Conservation (phyloP, 2,329 filamentous ascomycete species). For the Monosporascus cannonballus region DNA sequence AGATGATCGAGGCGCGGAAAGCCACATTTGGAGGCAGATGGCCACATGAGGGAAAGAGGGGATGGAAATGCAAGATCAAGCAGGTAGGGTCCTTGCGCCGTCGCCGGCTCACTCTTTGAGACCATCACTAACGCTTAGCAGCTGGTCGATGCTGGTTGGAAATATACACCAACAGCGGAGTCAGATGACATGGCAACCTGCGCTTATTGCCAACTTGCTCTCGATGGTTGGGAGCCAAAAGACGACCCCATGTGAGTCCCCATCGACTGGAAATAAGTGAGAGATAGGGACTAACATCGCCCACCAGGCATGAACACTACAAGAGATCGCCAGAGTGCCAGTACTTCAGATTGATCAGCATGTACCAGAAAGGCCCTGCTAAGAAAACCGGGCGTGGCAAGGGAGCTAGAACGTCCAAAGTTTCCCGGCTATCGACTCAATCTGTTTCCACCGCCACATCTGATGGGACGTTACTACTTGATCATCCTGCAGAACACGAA, state of each 20-base stretch:
- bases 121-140: slow-evolving; percentile 31
- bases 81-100: slow-evolving; percentile 51
- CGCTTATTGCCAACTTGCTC: slow-evolving; percentile 78
- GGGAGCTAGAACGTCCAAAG: slow-evolving; percentile 57
- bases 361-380: slow-evolving; percentile 39
- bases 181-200: slow-evolving; percentile 88
- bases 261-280: background rate
- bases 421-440: slow-evolving; percentile 58
- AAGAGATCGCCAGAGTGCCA: slow-evolving; percentile 71
- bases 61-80: slow-evolving; percentile 83
- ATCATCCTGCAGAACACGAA: slow-evolving; percentile 44
- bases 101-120: background rate
- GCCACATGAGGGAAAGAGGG: slow-evolving; percentile 84
- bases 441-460: slow-evolving; percentile 47
- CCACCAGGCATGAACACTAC: slow-evolving; percentile 72
- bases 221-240: slow-evolving; percentile 91
- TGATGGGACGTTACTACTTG: slow-evolving; percentile 42
- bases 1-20: slow-evolving; percentile 70
- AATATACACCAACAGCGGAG: slow-evolving; percentile 77
- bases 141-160: slow-evolving; percentile 91
- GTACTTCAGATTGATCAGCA: slow-evolving; percentile 69
- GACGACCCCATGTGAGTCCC: slow-evolving; percentile 75
- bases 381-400: slow-evolving; percentile 53
- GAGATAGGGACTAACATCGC: slow-evolving; percentile 3
- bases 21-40: slow-evolving; percentile 79